Evolutionary conservation across 2,329 filamentous ascomycete species (phyloP), one percentile per base, ranked within the genome.

Genomic region (Fusarium fracticaudum): DNA sequence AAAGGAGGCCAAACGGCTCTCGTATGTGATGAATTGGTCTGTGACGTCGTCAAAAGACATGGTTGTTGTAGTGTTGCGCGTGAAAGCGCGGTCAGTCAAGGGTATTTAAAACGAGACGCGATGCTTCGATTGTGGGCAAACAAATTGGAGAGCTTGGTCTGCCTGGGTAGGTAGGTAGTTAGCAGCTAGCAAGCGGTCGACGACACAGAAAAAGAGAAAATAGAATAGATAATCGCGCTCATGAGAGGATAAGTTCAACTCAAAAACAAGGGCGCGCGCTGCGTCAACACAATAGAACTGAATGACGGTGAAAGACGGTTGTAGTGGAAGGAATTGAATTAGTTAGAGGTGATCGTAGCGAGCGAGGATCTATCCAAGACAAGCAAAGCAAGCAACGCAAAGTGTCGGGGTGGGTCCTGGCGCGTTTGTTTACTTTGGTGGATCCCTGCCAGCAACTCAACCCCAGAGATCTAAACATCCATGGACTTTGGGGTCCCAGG

Each of bases 1-100:
- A 82, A 98, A 99, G 17, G 94, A 96, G 38, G 91, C 91, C 41
- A 98, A 84, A 54, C 96, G 94, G 77, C 91, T 92, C 74, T 94
- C 91, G 74, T 91, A 91, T 22, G 92, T 93, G 76, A 89, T 86
- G 80, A 86, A 91, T 64, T 78, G 77, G 38, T 88, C 85, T 43
- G 86, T 81, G 47, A 82, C 75, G 50, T 85, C 83, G 62, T 79
- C 78, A 65, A 78, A 64, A 40, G 78, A 78, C 82, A 83, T 84
- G 44, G 24, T 76, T 71, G 50, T 64, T 64, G 58, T 43, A 71
- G 66, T 41, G 67, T 60, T 65, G 71, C 73, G 75, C 72, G 72
- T 76, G 61, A 60, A 73, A 60, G 58, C 70, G 72, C 68, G 67
- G 43, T 71, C 24, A 59, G 65, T 64, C 68, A 60, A 66, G 64